Evolutionary conservation across 768 basidiomycete species (phyloP), one percentile per base, ranked within the genome.

Genomic region (Boletus rufocinnamomeus): DNA sequence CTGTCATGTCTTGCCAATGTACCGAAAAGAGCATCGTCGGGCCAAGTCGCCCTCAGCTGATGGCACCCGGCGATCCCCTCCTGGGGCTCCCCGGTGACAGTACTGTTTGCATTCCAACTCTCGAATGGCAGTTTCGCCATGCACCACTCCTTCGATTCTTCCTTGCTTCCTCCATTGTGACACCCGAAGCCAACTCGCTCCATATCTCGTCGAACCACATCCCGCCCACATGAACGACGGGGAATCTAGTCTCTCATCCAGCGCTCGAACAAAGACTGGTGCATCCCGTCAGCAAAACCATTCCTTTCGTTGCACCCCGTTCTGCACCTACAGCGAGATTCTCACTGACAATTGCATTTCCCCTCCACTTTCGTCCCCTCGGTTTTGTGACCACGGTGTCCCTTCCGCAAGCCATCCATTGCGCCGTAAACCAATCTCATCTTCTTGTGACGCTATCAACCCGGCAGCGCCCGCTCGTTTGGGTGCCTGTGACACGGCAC

Each of bases 11-110:
- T 27, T 50, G 60, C 47, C 43, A 40, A 21, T 48, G 50, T 53
- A 62, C 67, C 63, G 63, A 70, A 68, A 69, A 58, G 62, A 70
- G 38, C 57, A 38, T 50, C 27, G 35, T 61, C 57, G 64, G 61
- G 58, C 35, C 56, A 66, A 59, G 51, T 67, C 63, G 63, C 61
- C 47, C 50, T 32, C 50, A 11, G 13, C 19, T 46, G 54, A 47
- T 54, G 23, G 35, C 11, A 56, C 56, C 53, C 61, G 66, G 66
- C 44, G 56, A 62, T 62, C 32, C 28, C 52, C 57, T 50, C 50
- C 23, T 19, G 19, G 34, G 10, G 10, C 35, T 23, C 54, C 11
- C 23, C 52, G 43, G 25, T 44, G 50, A 44, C 35, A 21, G 13
- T 3, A 13, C 34, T 23, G 40, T 44, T 40, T 54, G 63, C 48